Evolutionary conservation across 2,329 filamentous ascomycete species (phyloP).

Genomic region (Didymella lethalis): DNA sequence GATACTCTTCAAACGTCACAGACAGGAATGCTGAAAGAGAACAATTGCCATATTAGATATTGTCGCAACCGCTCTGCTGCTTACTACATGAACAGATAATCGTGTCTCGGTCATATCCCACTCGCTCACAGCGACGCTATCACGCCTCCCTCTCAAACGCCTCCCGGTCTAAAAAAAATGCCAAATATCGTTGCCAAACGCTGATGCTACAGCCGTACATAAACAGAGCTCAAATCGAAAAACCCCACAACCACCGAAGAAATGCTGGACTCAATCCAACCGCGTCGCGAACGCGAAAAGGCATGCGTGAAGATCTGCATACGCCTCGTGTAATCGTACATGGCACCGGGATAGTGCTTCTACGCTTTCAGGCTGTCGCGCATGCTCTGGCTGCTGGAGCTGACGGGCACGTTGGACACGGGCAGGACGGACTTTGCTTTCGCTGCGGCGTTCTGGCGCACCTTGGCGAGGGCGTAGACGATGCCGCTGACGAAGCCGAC

Average conservation of each 20-base stretch:
- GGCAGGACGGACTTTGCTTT: constrained; percentile 74
- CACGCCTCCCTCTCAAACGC: constrained; percentile 11
- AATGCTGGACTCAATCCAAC: constrained; percentile 34
- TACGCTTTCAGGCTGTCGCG: constrained; percentile 76
- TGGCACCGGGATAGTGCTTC: constrained; percentile 1
- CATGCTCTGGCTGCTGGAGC: constrained; percentile 90
- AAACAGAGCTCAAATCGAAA: constrained; percentile 1
- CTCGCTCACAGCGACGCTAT: constrained; percentile 6
- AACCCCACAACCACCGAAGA: not conserved
- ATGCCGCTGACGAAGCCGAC: constrained; percentile 92
- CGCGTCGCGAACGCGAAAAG: constrained; percentile 21
- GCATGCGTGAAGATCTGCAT: constrained; percentile 21
- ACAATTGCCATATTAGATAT: constrained; percentile 14
- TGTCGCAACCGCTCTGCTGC: constrained; percentile 4
- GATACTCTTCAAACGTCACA: too few species aligned
- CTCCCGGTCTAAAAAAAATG: constrained; percentile 11
- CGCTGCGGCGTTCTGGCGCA: constrained; percentile 76
- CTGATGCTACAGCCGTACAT: constrained; percentile 13
- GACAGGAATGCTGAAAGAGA: not conserved
- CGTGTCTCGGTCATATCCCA: constrained; percentile 5
- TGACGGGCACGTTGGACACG: constrained; percentile 73
- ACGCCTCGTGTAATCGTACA: constrained; percentile 22
- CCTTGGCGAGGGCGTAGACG: constrained; percentile 86
- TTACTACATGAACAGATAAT: constrained; percentile 5
- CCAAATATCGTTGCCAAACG: constrained; percentile 15